Conservation (phyloP, 371 early-diverging fungal genomes). For the Fennellomyces sp. region DNA sequence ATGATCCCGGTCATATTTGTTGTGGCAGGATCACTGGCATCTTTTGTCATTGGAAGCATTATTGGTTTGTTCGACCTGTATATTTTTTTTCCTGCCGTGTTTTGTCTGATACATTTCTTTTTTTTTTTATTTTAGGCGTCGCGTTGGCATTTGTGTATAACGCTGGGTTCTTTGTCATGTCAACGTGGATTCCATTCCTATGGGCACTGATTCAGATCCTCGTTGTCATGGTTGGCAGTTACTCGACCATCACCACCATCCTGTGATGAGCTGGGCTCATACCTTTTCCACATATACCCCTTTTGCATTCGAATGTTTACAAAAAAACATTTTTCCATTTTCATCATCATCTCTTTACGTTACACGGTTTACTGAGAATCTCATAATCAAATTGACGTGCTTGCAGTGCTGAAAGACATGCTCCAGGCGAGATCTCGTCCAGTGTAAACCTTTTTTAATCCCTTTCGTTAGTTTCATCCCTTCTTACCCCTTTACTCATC, state of each 20-base stretch:
- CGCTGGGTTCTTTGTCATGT: conserved; percentile 69
- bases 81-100: too few species aligned
- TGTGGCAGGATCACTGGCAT: conserved; percentile 55
- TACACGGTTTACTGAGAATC: conserved; percentile 52
- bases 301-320: neutral
- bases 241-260: conserved; percentile 67
- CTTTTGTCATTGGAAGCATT: conserved; percentile 60
- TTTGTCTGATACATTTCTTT: too few species aligned
- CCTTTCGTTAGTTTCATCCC: neutral
- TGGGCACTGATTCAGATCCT: conserved; percentile 73
- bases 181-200: conserved; percentile 70
- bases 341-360: neutral
- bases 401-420: conserved; percentile 45
- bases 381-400: conserved; percentile 65
- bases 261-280: conserved; percentile 27
- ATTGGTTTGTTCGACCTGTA: too few species aligned
- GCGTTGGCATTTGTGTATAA: conserved; percentile 65
- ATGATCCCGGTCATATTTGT: conserved; percentile 56
- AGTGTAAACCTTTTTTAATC: conserved; percentile 45
- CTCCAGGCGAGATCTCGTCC: conserved; percentile 65
- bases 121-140: conserved; percentile 52
- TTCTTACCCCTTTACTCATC: neutral
- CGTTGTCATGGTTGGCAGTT: conserved; percentile 61
- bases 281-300: conserved; percentile 1
- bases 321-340: conserved; percentile 4